A percentile compares a stretch with the other conserved stretches of the same genome.
Evolutionary conservation across 2,329 filamentous ascomycete species (phyloP).

Genomic region (Trichoderma brevicompactum): DNA sequence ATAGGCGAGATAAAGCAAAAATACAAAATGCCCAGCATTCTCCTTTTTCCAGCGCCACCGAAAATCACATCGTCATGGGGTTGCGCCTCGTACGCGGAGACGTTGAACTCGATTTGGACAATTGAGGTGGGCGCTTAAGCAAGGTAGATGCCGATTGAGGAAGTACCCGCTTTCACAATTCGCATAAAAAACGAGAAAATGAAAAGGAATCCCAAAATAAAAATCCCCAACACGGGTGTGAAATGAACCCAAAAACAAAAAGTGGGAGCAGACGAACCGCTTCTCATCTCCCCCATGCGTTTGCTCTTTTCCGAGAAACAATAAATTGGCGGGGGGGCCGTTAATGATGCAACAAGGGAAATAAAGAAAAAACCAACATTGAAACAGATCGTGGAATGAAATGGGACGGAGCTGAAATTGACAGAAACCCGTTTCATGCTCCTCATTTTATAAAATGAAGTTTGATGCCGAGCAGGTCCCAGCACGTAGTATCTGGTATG

Average conservation of each 20-base stretch:
- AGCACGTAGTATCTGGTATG: conserved; percentile 13
- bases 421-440: conserved; percentile 20
- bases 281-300: background rate
- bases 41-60: background rate
- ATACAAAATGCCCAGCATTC: background rate
- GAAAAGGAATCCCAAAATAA: background rate
- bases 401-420: conserved; percentile 18
- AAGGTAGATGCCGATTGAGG: conserved; percentile 11
- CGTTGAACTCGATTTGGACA: background rate
- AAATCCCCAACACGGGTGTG: background rate
- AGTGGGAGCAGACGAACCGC: background rate
- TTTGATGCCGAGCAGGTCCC: background rate
- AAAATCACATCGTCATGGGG: background rate
- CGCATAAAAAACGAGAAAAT: background rate
- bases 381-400: background rate
- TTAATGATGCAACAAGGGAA: conserved; percentile 5
- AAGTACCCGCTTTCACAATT: conserved; percentile 19
- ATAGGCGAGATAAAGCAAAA: conserved; percentile 21
- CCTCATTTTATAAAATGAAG: conserved; percentile 19
- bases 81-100: background rate
- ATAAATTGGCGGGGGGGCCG: too few species aligned
- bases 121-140: conserved; percentile 19
- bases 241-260: background rate
- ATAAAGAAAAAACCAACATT: background rate
- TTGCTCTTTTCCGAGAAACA: background rate